Base-by-base conservation (phyloP, 1,284 basidiomycete genomes). In the Puccinia novopanici region DNA sequence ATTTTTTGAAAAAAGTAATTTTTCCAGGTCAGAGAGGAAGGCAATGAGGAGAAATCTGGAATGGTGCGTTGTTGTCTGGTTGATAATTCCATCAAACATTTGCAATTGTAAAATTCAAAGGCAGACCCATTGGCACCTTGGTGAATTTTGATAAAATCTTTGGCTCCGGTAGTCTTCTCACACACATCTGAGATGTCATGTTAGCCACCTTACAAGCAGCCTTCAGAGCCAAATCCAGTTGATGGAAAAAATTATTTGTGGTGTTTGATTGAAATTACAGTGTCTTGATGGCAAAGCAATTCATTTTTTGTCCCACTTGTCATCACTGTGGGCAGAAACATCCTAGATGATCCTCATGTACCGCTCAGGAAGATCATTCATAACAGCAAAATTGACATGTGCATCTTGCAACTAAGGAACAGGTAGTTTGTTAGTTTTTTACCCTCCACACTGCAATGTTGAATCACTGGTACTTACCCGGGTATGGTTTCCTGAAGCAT, bases 91-190 rank as follows among this genome's bases (percentile, higher is more conserved):
- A n/a, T n/a, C 3, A 71, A 22, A 67, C 68, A 72, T 50, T 71
- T 57, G 24, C 37, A n/a, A 55, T 50, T 12, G 42, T 72, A 79
- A 24, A 79, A 79, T 30, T 72, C 77, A 45, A 79, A 45, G 77
- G 77, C 30, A 79, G 22, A 30, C 40, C 10, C 27, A 50, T 45
- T 61, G 77, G 77, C 2, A 68, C 76, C 52, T 70, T 71, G 5
- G 48, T 24, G 17, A 59, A 71, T n/a, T 34, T 40, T 3, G 50
- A 70, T 61, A 37, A 5, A 27, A 61, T 12, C 0, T 15, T 45
- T 15, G 37, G 19, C 10, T 8, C 57, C 1, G 77, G 77, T 22
- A 71, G 30, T 37, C 45, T 50, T 15, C 68, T 22, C 12, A 68
- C 9, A 10, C 77, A 45, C 34, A 5, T 24, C 8, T 17, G 77